These are phyloP conservation scores for Arthrocladium fulminans DNA, from an alignment of 2,329 filamentous ascomycete species.

Conservation along the genomic window DNA sequence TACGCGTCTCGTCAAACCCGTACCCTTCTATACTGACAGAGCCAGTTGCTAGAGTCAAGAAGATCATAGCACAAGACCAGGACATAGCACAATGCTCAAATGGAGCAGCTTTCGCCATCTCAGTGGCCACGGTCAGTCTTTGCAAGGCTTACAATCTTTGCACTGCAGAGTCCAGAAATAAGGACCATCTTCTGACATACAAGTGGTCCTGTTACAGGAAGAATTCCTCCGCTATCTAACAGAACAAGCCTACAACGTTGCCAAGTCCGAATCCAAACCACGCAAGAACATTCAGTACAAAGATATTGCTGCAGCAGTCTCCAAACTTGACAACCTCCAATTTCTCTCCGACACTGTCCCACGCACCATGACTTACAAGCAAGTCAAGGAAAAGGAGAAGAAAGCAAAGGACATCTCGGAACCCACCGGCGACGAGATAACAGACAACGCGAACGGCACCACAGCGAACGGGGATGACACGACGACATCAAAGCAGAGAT, in stretches of 20 bases:
- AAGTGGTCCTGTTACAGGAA: constrained; percentile 56
- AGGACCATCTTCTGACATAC: too few species aligned
- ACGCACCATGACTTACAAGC: constrained; percentile 70
- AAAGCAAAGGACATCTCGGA: not conserved
- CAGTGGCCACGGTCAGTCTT: constrained; percentile 65
- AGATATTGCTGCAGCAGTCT: constrained; percentile 79
- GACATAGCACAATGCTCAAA: constrained; percentile 82
- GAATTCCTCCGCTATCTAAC: constrained; percentile 92
- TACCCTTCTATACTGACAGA: constrained; percentile 14
- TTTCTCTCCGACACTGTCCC: constrained; percentile 89
- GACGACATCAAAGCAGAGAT: constrained; percentile 14
- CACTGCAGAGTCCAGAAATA: too few species aligned
- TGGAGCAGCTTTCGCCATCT: constrained; percentile 89
- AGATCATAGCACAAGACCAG: constrained; percentile 81
- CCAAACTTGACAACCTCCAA: constrained; percentile 85
- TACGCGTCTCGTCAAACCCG: constrained; percentile 39
- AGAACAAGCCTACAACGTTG: constrained; percentile 74
- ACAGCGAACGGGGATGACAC: constrained; percentile 24
- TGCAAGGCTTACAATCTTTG: too few species aligned
- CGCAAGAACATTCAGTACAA: constrained; percentile 92
- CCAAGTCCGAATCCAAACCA: constrained; percentile 84
- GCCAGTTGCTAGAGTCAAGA: constrained; percentile 86
- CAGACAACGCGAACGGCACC: constrained; percentile 13
- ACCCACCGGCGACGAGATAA: constrained; percentile 24
- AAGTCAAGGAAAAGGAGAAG: constrained; percentile 57